A percentile compares a stretch with the other conserved stretches of the same genome.
phyloP scores from a whole-genome alignment of 768 basidiomycete species.

The Termitomyces sp. region DNA sequence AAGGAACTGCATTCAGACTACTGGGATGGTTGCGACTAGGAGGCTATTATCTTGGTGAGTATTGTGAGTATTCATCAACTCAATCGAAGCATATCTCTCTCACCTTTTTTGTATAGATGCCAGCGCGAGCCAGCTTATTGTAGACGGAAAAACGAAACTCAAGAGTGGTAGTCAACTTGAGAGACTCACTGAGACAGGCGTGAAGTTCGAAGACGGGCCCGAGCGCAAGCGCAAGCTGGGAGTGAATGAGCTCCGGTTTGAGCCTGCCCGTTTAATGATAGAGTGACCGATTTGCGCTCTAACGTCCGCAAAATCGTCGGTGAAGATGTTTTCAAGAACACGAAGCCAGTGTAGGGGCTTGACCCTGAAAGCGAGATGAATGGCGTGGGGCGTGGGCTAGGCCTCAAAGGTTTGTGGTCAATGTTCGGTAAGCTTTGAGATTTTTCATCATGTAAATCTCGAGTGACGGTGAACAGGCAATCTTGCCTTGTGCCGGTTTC shows the following conservation, averaged over 20 bases:
- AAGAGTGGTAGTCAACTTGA: slow-evolving; percentile 51
- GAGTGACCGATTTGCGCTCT: slow-evolving; percentile 39
- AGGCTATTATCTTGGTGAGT: slow-evolving; percentile 64
- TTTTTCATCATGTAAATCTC: neutral
- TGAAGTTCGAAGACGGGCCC: slow-evolving; percentile 45
- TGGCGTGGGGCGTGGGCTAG: slow-evolving; percentile 45
- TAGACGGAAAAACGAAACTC: slow-evolving; percentile 66
- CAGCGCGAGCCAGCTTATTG: slow-evolving; percentile 40
- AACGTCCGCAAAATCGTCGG: slow-evolving; percentile 41
- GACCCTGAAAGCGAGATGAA: slow-evolving; percentile 59
- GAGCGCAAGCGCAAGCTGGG: slow-evolving; percentile 10
- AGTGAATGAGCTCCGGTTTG: no score
- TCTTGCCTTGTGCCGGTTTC: slow-evolving; percentile 52
- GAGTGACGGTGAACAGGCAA: slow-evolving; percentile 33
- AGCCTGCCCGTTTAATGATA: slow-evolving; percentile 15
- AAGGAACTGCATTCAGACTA: slow-evolving; percentile 49
- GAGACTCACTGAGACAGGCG: slow-evolving; percentile 35
- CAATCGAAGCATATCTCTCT: slow-evolving; percentile 1
- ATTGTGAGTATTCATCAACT: no score
- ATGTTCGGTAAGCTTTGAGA: slow-evolving; percentile 45
- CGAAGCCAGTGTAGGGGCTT: slow-evolving; percentile 59
- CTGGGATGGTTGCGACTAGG: slow-evolving; percentile 48
- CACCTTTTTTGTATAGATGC: neutral
- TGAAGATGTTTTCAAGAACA: slow-evolving; percentile 34
- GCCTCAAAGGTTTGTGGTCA: slow-evolving; percentile 50